Percentiles rank a stretch among this genome's conserved stretches.
phyloP scores from a whole-genome alignment of 805 yeast genomes.

The Wickerhamomyces subpelliculosus region DNA sequence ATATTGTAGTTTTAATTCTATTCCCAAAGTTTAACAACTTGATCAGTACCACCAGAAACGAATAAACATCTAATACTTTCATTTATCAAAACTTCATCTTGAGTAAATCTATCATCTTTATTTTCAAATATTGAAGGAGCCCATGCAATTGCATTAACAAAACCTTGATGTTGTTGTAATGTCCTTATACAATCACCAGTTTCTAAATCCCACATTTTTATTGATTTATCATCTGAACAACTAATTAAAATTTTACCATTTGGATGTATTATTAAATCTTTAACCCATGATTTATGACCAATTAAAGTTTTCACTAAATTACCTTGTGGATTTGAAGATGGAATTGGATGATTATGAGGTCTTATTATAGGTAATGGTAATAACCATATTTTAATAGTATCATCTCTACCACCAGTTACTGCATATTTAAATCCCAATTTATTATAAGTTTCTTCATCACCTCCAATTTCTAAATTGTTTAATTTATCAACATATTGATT shows the following conservation, averaged over 20 bases:
- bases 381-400: slow-evolving; percentile 67
- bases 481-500: slow-evolving; percentile 40
- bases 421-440: slow-evolving; percentile 62
- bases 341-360: slow-evolving; percentile 49
- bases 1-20: slow-evolving; percentile 16
- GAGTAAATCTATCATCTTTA: slow-evolving; percentile 21
- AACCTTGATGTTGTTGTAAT: slow-evolving; percentile 65
- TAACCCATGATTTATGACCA: slow-evolving; percentile 89
- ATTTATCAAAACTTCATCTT: slow-evolving; percentile 27
- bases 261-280: slow-evolving; percentile 64
- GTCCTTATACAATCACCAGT: slow-evolving; percentile 42
- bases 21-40: slow-evolving; percentile 84
- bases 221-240: slow-evolving; percentile 72
- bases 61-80: slow-evolving; percentile 58
- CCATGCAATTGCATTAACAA: slow-evolving; percentile 56
- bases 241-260: slow-evolving; percentile 63
- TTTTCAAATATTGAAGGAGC: slow-evolving; percentile 35
- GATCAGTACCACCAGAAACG: slow-evolving; percentile 93
- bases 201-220: slow-evolving; percentile 71
- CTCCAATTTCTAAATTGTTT: slow-evolving; percentile 23
- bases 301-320: slow-evolving; percentile 45
- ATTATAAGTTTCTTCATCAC: slow-evolving; percentile 21
- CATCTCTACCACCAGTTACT: slow-evolving; percentile 76
- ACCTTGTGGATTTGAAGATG: slow-evolving; percentile 56
- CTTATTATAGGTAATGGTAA: slow-evolving; percentile 59